A percentile compares a stretch with the other conserved stretches of the same genome.
phyloP scores from a whole-genome alignment of 140 eudicot genomes.

The Ambrosia hybrid region DNA sequence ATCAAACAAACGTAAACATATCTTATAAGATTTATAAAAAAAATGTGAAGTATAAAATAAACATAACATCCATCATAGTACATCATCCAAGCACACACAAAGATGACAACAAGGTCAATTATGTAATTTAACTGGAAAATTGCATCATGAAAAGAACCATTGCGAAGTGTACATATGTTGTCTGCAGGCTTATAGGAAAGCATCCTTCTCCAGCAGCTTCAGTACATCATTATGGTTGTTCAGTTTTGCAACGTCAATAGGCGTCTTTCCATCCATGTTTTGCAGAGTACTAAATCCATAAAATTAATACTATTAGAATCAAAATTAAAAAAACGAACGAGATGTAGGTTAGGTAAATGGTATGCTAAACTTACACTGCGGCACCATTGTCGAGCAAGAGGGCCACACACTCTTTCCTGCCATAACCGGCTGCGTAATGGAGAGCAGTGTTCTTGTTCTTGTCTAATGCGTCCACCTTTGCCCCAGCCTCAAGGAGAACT shows the following conservation, averaged over 20 bases:
- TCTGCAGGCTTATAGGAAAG: conserved; percentile 52
- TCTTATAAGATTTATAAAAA: neutral
- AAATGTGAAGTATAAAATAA: neutral
- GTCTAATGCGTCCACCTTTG: conserved; percentile 91
- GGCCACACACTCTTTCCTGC: conserved; percentile 89
- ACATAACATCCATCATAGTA: neutral
- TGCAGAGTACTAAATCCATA: conserved; percentile 68
- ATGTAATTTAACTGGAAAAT: neutral
- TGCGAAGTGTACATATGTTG: conserved; percentile 25
- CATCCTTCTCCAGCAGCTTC: conserved; percentile 86
- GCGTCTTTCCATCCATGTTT: conserved; percentile 92
- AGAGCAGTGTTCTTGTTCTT: conserved; percentile 96
- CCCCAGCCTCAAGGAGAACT: conserved; percentile 89
- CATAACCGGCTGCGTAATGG: conserved; percentile 98
- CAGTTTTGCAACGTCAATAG: conserved; percentile 90
- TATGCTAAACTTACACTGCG: conserved; percentile 67
- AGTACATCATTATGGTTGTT: conserved; percentile 78
- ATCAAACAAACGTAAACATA: neutral
- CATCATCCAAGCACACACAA: neutral
- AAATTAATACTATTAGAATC: neutral
- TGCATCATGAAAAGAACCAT: neutral
- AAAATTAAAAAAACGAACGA: neutral
- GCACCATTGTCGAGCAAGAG: conserved; percentile 89
- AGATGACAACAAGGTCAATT: neutral
- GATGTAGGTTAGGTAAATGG: neutral